These are phyloP conservation scores for Podospora comata DNA, from an alignment of 495 filamentous ascomycete genomes.

Conservation along the genomic window DNA sequence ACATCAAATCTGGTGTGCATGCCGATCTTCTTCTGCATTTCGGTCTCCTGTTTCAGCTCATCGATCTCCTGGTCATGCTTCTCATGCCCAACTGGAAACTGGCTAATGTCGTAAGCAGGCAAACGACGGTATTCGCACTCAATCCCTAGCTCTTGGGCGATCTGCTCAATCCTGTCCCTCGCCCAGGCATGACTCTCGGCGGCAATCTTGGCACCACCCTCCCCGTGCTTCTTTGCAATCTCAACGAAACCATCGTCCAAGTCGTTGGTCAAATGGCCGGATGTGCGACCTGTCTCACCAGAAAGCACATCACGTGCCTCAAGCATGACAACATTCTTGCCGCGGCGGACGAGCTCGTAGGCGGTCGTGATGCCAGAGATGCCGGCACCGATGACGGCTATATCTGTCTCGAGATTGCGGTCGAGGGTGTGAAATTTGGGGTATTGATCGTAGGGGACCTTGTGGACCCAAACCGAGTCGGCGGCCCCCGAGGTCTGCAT, in stretches of 20 bases:
- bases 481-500: conserved; percentile 49
- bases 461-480: conserved; percentile 53
- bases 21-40: conserved; percentile 42
- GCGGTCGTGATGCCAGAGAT: conserved; percentile 54
- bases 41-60: conserved; percentile 40
- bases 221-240: conserved; percentile 52
- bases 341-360: conserved; percentile 53
- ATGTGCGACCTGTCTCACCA: conserved; percentile 53
- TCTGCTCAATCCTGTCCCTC: conserved; percentile 47
- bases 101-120: conserved; percentile 44
- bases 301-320: conserved; percentile 54
- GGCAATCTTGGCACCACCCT: conserved; percentile 45
- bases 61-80: conserved; percentile 41
- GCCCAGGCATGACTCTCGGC: conserved; percentile 57
- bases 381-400: conserved; percentile 54
- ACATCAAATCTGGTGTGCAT: conserved; percentile 42
- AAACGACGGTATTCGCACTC: conserved; percentile 56
- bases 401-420: conserved; percentile 40
- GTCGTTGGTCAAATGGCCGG: conserved; percentile 52
- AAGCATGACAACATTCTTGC: conserved; percentile 48
- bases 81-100: conserved; percentile 32
- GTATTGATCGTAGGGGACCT: conserved; percentile 45
- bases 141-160: conserved; percentile 45
- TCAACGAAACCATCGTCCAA: conserved; percentile 52
- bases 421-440: conserved; percentile 46